These are phyloP conservation scores for Chamaecrista fasciculata DNA, from an alignment of 306 rosid species.

Conservation along the genomic window DNA sequence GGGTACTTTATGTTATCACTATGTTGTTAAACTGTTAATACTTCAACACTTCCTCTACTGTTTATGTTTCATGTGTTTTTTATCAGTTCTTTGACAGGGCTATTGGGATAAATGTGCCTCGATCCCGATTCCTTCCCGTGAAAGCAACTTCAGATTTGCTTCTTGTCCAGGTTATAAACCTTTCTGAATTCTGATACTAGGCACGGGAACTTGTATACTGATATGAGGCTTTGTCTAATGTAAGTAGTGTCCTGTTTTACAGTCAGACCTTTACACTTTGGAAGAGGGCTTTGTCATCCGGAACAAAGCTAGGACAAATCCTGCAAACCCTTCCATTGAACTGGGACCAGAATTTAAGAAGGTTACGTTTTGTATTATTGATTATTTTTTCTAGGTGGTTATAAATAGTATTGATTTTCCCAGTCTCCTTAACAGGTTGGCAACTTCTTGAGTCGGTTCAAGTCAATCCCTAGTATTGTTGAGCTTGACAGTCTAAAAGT, in stretches of 20 bases:
- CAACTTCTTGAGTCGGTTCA: slow-evolving; percentile 77
- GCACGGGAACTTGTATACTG: slow-evolving; percentile 5
- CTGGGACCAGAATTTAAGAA: slow-evolving; percentile 97
- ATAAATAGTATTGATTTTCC: slow-evolving; percentile 25
- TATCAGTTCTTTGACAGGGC: slow-evolving; percentile 86
- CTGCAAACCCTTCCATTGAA: slow-evolving; percentile 89
- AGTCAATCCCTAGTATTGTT: slow-evolving; percentile 90
- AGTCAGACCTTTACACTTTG: slow-evolving; percentile 91
- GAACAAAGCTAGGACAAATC: slow-evolving; percentile 65
- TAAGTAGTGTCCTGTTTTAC: slow-evolving; percentile 26
- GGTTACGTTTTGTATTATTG: slow-evolving; percentile 42
- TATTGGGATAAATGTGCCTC: slow-evolving; percentile 87
- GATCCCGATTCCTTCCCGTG: slow-evolving; percentile 96
- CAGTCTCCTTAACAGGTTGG: slow-evolving; percentile 52
- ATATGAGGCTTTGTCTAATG: slow-evolving; percentile 22
- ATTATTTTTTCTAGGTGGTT: slow-evolving; percentile 16
- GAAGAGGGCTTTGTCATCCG: slow-evolving; percentile 70
- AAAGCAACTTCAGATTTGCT: slow-evolving; percentile 98
- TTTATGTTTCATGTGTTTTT: slow-evolving; percentile 15
- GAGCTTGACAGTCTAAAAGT: slow-evolving; percentile 90
- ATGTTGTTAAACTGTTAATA: slow-evolving; percentile 7
- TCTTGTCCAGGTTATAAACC: slow-evolving; percentile 79
- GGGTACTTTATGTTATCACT: slow-evolving; percentile 48
- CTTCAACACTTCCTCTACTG: slow-evolving; percentile 2
- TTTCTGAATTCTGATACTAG: slow-evolving; percentile 21